Percentiles rank a stretch among this genome's conserved stretches.
phyloP scores from a whole-genome alignment of 371 early-diverging fungal species.

The Conidiobolus incongruus region DNA sequence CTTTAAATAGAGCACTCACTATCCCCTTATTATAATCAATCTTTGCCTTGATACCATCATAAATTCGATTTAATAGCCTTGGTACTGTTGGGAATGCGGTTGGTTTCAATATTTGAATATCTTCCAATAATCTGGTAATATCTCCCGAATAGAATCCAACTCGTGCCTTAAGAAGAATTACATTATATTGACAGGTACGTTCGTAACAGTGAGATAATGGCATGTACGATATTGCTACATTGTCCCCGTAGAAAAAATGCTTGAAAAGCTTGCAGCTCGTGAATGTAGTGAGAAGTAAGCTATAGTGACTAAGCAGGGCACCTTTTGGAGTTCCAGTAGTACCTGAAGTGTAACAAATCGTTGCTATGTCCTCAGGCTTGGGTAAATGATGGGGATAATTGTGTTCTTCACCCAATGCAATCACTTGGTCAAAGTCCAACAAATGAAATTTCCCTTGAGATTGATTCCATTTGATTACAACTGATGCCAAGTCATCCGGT shows the following conservation, averaged over 20 bases:
- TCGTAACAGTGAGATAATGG: conserved; percentile 66
- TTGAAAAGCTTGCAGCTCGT: too few species aligned
- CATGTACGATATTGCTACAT: conserved; percentile 1
- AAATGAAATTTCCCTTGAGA: too few species aligned
- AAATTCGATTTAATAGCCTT: conserved; percentile 72
- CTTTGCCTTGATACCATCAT: conserved; percentile 45
- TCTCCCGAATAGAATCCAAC: conserved; percentile 77
- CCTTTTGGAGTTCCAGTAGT: conserved; percentile 61
- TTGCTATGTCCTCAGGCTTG: conserved; percentile 34
- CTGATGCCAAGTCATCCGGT: conserved; percentile 12
- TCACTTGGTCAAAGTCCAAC: conserved; percentile 31
- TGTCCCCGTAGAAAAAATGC: too few species aligned
- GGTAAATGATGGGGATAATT: conserved; percentile 13
- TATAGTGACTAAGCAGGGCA: conserved; percentile 20
- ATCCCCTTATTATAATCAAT: conserved; percentile 36
- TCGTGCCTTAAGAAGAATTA: conserved; percentile 22
- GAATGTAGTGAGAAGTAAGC: too few species aligned
- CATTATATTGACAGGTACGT: conserved; percentile 23
- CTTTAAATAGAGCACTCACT: conserved; percentile 29
- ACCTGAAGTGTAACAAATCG: conserved; percentile 93
- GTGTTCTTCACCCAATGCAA: conserved; percentile 18
- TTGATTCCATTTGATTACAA: too few species aligned
- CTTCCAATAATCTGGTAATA: conserved; percentile 47
- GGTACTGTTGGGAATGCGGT: conserved; percentile 75
- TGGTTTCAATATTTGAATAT: conserved; percentile 53